These are phyloP conservation scores for Solanum sejunctum DNA, from an alignment of 257 asterid genomes.

Conservation along the genomic window DNA sequence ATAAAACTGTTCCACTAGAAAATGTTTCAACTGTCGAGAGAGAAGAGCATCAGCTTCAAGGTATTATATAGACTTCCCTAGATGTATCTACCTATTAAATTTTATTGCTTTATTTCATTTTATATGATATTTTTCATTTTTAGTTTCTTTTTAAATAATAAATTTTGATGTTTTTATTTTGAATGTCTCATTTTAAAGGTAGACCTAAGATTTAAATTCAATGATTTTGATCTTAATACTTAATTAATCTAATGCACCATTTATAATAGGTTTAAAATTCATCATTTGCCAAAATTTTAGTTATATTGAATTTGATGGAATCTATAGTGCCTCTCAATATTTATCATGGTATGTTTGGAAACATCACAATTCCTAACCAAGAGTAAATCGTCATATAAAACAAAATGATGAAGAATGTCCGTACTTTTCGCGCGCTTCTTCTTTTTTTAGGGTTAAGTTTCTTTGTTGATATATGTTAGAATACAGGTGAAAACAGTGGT, in stretches of 20 bases:
- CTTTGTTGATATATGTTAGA: background rate
- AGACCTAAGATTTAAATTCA: background rate
- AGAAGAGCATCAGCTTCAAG: slow-evolving; percentile 16
- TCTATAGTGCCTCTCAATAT: background rate
- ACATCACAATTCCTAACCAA: background rate
- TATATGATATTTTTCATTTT: background rate
- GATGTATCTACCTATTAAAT: background rate
- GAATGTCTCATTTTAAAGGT: background rate
- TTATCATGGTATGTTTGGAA: background rate
- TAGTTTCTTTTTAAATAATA: background rate
- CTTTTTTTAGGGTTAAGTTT: background rate
- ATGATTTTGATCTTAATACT: background rate
- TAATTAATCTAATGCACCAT: background rate
- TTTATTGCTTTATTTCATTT: background rate
- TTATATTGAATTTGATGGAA: background rate
- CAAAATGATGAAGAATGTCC: background rate
- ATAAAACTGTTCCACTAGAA: slow-evolving; percentile 23
- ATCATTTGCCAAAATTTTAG: background rate
- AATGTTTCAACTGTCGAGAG: slow-evolving; percentile 13
- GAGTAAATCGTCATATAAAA: background rate
- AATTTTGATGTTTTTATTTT: background rate
- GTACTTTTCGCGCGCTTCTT: too few species aligned
- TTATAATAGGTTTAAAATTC: background rate
- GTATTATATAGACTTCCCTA: slow-evolving; percentile 1
- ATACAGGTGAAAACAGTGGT: slow-evolving; percentile 20